Base-by-base conservation (phyloP, 305 asterid species). In the Solanum hybrid region DNA sequence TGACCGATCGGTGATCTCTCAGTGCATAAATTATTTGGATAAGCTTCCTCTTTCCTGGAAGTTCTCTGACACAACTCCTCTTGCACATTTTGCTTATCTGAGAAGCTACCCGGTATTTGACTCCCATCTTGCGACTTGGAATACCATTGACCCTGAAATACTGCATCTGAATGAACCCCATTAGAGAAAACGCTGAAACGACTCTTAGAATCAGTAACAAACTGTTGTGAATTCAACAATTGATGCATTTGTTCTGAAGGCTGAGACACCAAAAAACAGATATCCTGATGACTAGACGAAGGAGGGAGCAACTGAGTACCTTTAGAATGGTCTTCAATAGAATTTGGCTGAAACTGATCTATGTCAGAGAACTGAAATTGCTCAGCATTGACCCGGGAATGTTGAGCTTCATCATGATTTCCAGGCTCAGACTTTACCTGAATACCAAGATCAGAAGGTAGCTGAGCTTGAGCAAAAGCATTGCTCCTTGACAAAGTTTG, bases 211-310 rank as follows among this genome's bases (percentile, higher is more conserved):
- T 95, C 95, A 89, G 93, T 76, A 89, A 88, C 94, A 91, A 92
- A 93, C 87, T 94, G 95, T 80, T 93, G 95, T 29, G 94, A 92
- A 86, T 93, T 94, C 91, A 94, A 71, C 42, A 93, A 89, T 86
- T 93, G 95, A 89, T 94, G 97, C 94, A 93, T 91, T 86, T 92
- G 97, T 78, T 93, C 96, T 88, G 98, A 92, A 89, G 92, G 90
- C 88, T 92, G 96, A 64, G 89, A 77, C 45, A 89, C 92, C 51
- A 94, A 90, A 35, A 96, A 90, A 91, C 56, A 76, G 90, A 87
- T 87, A 89, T 93, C 95, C 76, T 92, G 95, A 13, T 93, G 92
- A 45, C 89, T 92, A 79, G 96, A 93, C 82, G 88, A 94, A 77
- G 95, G 90, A 84, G 76, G 75, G 35, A 86, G 91, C 90, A 92